Percentiles rank a stretch among this genome's conserved stretches.
phyloP scores from a whole-genome alignment of 225 moss, liverwort and hornwort genomes.

The Physcomitrellopsis africana region DNA sequence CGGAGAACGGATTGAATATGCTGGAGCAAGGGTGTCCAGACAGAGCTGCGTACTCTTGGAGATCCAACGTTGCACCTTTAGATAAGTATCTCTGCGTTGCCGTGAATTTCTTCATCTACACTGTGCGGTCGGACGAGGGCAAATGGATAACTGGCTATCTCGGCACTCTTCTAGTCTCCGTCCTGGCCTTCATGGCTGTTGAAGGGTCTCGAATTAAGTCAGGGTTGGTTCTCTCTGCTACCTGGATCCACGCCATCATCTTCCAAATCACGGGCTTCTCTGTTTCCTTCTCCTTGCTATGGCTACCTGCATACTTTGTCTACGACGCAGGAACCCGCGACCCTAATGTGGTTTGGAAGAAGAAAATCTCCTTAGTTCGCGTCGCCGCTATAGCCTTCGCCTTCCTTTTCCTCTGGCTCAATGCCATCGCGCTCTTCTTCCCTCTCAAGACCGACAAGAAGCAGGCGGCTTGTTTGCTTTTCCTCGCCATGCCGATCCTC shows the following conservation, averaged over 20 bases:
- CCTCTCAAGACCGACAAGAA: conserved; percentile 43
- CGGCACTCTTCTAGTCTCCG: conserved; percentile 41
- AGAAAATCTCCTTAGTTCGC: conserved; percentile 46
- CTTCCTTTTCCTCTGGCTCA: conserved; percentile 46
- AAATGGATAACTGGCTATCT: conserved; percentile 47
- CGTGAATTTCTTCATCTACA: conserved; percentile 47
- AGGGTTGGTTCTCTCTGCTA: conserved; percentile 34
- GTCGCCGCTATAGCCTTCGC: conserved; percentile 51
- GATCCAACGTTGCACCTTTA: conserved; percentile 29
- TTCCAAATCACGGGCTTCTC: conserved; percentile 45
- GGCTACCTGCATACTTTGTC: conserved; percentile 58
- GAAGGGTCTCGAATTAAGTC: conserved; percentile 58
- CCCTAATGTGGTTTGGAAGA: conserved; percentile 27
- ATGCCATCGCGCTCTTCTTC: conserved; percentile 52
- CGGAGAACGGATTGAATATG: conserved; percentile 15
- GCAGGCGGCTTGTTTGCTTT: conserved; percentile 40
- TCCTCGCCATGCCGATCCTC: conserved; percentile 33
- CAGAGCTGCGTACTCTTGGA: conserved; percentile 41
- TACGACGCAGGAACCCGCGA: conserved; percentile 38
- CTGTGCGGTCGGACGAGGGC: conserved; percentile 40
- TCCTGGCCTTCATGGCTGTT: conserved; percentile 62
- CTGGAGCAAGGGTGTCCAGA: conserved; percentile 43
- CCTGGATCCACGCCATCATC: conserved; percentile 42
- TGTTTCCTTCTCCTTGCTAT: conserved; percentile 49
- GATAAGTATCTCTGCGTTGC: conserved; percentile 35